Conservation (phyloP, 345 rosid genomes). For the Arabis alpina region DNA sequence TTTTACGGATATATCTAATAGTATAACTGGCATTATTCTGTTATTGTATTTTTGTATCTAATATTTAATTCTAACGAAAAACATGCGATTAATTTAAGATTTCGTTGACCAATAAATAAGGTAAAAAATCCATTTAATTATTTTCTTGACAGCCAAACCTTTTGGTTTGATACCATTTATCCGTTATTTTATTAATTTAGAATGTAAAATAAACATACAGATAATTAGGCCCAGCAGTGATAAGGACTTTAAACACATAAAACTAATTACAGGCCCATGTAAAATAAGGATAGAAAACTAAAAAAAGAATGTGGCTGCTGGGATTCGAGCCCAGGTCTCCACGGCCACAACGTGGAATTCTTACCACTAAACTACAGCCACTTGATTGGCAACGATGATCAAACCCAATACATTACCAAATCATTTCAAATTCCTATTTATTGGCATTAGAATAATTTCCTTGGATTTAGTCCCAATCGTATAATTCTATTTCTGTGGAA, state of each 20-base stretch:
- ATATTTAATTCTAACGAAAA: not conserved
- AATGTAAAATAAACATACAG: too few relatives aligned
- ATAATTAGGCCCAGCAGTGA: constrained; percentile 2
- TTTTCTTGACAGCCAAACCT: not conserved
- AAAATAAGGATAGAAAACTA: not conserved
- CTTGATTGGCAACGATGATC: not conserved
- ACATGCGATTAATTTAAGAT: too few relatives aligned
- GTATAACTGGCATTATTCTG: constrained; percentile 1
- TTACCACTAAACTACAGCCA: constrained; percentile 88
- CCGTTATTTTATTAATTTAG: too few relatives aligned
- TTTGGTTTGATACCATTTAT: too few relatives aligned
- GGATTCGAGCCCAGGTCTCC: constrained; percentile 93
- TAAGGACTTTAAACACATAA: not conserved
- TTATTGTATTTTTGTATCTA: not conserved
- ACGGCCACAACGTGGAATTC: constrained; percentile 89
- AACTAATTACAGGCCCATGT: constrained; percentile 15
- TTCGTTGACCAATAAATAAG: not conserved
- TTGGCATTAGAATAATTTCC: too few relatives aligned
- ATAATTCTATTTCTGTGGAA: too few relatives aligned
- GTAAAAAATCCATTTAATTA: not conserved
- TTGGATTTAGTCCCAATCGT: too few relatives aligned
- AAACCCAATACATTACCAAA: too few relatives aligned
- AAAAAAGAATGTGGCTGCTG: constrained; percentile 61
- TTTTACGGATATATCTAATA: not conserved
- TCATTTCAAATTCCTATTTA: too few relatives aligned